Base-by-base conservation (phyloP, 1,284 basidiomycete species). In the Sparassis latifolia region DNA sequence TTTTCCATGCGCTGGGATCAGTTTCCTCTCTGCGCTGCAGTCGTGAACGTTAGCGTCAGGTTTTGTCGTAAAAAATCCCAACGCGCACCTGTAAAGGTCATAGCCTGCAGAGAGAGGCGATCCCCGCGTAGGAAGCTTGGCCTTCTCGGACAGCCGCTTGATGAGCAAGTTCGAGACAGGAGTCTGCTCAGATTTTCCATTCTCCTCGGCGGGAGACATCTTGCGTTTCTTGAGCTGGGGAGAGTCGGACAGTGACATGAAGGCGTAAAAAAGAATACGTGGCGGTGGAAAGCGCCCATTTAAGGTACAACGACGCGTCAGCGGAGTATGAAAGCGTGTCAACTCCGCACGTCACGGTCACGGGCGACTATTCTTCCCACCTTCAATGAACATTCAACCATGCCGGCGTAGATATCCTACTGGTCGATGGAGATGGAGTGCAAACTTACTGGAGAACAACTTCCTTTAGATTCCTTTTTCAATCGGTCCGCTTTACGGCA, bases 41-140 rank as follows among this genome's bases (percentile, higher is more conserved):
- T 20, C 12, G 29, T 54, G 7, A 49, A 42, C 39, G 38, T 10
- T 33, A 49, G 4, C n/a, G n/a, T 4, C 3, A 3, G 1, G 7
- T 9, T 2, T n/a, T 4, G 3, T 10, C 20, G 9, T 33, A 35
- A 2, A 28, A 10, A 10, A 43, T 48, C n/a, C n/a, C n/a, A n/a
- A n/a, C n/a, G n/a, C n/a, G 42, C 63, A 89, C 84, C 89, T 89
- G 71, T 93, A 97, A 40, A 99, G 74, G 68, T 99, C 96, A 65
- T 98, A 96, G 2, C 96, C 96, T 2, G 96, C 96, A 2, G 96
- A 81, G 44, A 89, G 74, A 1, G 82, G 69, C 4, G 91, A 94
- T 1, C 96, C 96, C 52, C 92, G 81, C 9, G 90, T 94, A 0
- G 97, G 96, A 30, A 97, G 66, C 55, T 70, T 88, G 12, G 92